Evolutionary conservation across 2,329 filamentous ascomycete genomes (phyloP), one percentile per base, ranked within the genome.

Genomic region (Neonectria neomacrospora): DNA sequence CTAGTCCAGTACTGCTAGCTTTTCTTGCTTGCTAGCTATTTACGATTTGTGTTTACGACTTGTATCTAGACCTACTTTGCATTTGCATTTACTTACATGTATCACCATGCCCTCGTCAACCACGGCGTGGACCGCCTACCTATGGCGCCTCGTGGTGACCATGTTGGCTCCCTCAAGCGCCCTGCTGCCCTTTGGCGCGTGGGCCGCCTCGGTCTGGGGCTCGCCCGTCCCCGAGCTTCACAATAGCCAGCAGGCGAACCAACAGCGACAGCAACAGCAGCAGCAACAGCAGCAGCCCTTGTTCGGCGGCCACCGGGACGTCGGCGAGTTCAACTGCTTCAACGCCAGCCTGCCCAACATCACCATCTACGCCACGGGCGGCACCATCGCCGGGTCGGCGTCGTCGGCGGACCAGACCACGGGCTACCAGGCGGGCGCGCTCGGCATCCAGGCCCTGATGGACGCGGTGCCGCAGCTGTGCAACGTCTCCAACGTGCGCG

Each of bases 381-480:
- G 86, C 37, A 89, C 86, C 10, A 89, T 89, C 51, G 86, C 86
- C 14, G 85, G 84, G 2, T 80, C 81, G 62, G 83, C 81, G 1
- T 74, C 73, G n/a, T 81, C 79, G 39, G 80, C 80, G 23, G 81
- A 80, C 18, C 81, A 85, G 64, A 82, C 81, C 0, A 79, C 79
- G 2, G 79, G 80, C 10, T 83, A 83, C 71, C 63, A 75, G 61
- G 73, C 79, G 14, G 81, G 79, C 23, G 77, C 77, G 0, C 75
- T 87, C 8, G 82, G 83, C 5, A 81, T 87, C 8, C 77, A 83
- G 44, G 73, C 81, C 6, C 79, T 89, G 10, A 82, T 88, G 63
- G 76, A 82, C 28, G 84, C 85, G 1, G 85, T 88, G 0, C 86
- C 86, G 0, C 81, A 85, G 68, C 74, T 88, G 10, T 75, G 80